Percentiles rank a stretch among this genome's conserved stretches.
Conservation (phyloP, 257 asterid genomes). For the Plantago major region DNA sequence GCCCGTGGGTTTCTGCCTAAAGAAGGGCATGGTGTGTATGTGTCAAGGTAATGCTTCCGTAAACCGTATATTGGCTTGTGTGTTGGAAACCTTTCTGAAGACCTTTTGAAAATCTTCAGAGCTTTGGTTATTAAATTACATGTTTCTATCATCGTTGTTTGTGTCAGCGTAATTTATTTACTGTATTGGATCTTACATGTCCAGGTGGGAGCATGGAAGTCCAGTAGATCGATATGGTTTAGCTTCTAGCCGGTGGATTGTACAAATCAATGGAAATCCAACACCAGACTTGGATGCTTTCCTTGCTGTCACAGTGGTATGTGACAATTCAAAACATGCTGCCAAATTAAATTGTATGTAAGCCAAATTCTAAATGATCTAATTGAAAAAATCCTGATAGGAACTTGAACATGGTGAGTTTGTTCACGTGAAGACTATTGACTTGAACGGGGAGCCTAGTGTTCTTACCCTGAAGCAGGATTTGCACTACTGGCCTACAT, state of each 20-base stretch:
- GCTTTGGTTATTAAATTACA: background rate
- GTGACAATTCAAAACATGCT: background rate
- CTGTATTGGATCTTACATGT: constrained; percentile 8
- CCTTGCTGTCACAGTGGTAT: constrained; percentile 78
- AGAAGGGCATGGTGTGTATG: constrained; percentile 98
- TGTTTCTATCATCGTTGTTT: background rate
- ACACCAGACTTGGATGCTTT: constrained; percentile 90
- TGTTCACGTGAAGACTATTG: constrained; percentile 74
- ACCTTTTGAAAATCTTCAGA: no score
- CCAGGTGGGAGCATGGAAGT: constrained; percentile 99
- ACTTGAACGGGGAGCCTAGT: constrained; percentile 89
- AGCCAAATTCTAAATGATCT: constrained; percentile 5
- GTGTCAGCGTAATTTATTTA: no score
- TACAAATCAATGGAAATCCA: constrained; percentile 85
- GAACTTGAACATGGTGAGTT: constrained; percentile 83
- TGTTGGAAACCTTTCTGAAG: no score
- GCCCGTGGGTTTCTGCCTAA: constrained; percentile 95
- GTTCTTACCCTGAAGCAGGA: constrained; percentile 93
- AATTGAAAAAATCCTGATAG: constrained; percentile 27
- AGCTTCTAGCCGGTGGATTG: constrained; percentile 93
- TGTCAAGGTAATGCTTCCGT: constrained; percentile 90
- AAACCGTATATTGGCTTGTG: no score
- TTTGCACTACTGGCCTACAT: constrained; percentile 97
- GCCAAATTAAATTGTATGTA: no score
- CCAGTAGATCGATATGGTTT: constrained; percentile 90